Percentiles rank a stretch among this genome's conserved stretches.
phyloP scores from a whole-genome alignment of 805 yeast species.

The Zygosaccharomyces rouxii region DNA sequence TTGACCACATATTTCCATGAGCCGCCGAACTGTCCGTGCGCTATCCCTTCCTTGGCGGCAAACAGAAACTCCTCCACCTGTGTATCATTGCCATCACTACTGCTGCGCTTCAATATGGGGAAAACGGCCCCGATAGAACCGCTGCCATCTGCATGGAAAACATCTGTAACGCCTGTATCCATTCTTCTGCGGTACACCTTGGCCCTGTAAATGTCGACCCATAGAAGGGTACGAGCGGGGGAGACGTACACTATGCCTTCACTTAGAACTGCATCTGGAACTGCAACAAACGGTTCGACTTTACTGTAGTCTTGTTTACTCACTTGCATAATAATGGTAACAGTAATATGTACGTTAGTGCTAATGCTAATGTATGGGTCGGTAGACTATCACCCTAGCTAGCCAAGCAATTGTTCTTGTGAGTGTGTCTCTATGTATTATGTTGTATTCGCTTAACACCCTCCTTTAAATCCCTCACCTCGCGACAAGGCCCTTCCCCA shows the following conservation, averaged over 20 bases:
- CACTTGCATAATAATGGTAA: neutral
- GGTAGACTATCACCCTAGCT: no score
- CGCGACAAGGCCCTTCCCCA: no score
- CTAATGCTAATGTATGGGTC: neutral
- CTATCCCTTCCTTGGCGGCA: slow-evolving; percentile 66
- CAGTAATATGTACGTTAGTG: neutral
- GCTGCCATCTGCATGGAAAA: slow-evolving; percentile 8
- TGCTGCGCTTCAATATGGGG: slow-evolving; percentile 41
- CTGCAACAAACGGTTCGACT: slow-evolving; percentile 21
- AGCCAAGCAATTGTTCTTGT: no score
- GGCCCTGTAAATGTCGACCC: slow-evolving; percentile 41
- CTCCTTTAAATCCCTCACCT: no score
- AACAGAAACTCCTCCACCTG: slow-evolving; percentile 46
- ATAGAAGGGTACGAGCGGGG: slow-evolving; percentile 44
- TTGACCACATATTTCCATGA: slow-evolving; percentile 37
- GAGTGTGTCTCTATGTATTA: no score
- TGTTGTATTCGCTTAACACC: no score
- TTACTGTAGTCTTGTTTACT: slow-evolving; percentile 9
- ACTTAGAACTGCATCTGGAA: slow-evolving; percentile 39
- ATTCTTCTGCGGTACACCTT: slow-evolving; percentile 35
- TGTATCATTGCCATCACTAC: neutral
- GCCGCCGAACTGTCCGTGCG: slow-evolving; percentile 43
- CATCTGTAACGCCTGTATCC: slow-evolving; percentile 17
- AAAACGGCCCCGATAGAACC: slow-evolving; percentile 67
- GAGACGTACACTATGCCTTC: slow-evolving; percentile 67